phyloP scores from a whole-genome alignment of 2,329 filamentous ascomycete genomes.

The Bipolaris sorokiniana region DNA sequence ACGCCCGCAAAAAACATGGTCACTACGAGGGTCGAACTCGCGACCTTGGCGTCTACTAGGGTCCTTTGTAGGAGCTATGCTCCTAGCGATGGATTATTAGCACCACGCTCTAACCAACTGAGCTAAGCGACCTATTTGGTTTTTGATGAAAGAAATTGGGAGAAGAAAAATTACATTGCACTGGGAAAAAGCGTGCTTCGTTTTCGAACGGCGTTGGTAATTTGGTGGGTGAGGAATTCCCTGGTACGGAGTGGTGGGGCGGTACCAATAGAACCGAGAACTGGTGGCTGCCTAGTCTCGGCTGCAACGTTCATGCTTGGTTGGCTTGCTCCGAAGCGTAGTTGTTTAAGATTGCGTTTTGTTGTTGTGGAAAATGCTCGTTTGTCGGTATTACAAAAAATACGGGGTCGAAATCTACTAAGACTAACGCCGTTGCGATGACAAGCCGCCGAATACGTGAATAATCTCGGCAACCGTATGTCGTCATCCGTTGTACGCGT shows the following conservation, averaged over 20 bases:
- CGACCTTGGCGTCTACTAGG: conserved; percentile 17
- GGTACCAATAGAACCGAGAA: neutral
- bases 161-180: too few relatives aligned
- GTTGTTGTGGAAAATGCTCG: conserved; percentile 1
- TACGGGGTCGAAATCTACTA: neutral
- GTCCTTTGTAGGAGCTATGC: too few relatives aligned
- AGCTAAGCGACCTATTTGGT: conserved; percentile 23
- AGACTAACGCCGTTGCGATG: conserved; percentile 5
- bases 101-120: conserved; percentile 26
- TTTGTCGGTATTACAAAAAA: neutral
- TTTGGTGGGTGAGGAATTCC: neutral
- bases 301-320: neutral
- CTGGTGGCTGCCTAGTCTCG: neutral
- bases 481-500: neutral
- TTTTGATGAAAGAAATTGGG: conserved; percentile 1
- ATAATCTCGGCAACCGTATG: neutral
- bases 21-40: conserved; percentile 24
- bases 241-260: conserved; percentile 7
- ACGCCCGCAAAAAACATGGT: conserved; percentile 16
- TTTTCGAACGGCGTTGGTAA: neutral
- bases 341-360: neutral
- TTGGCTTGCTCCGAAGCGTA: too few relatives aligned
- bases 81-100: conserved; percentile 9
- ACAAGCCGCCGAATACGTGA: neutral
- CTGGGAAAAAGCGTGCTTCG: too few relatives aligned